Evolutionary conservation across 345 rosid species (phyloP), one percentile per base, ranked within the genome.

Genomic region (Lenwebbia sp.): DNA sequence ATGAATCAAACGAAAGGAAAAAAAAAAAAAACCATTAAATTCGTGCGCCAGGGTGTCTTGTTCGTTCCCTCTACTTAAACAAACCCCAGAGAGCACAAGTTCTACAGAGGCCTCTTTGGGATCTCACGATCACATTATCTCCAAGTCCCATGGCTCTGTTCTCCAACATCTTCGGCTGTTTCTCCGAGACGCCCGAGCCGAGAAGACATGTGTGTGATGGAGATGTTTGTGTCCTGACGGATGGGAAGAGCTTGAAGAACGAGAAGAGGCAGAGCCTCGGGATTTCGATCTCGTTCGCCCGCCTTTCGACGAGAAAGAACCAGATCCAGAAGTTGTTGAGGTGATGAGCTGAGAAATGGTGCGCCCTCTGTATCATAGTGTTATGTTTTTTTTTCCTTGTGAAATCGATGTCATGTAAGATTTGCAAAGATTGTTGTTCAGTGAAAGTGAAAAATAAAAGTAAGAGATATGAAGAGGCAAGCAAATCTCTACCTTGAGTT

Each of bases 151-250:
- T 90, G 92, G 86, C 93, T 56, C 85, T 88, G 54, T 83, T 90
- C 83, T 85, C 90, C 19, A 89, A 85, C 85, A 62, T 91, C 83
- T 89, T 90, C 82, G n/a, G 91, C 15, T 93, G 92, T 83, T 90
- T 91, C 40, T 28, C 86, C 14, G 90, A 90, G 12, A 23, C 92
- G 3, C 28, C 87, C 33, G 49, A 82, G 57, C 70, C 87, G 22
- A 89, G 86, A 54, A 50, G 52, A 10, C 86, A 87, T 41, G 86
- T 90, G 2, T 93, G 94, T 84, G 50, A 90, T 28, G 93, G 93
- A 3, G 93, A 91, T 49, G 90, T 87, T 33, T 93, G 94, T 47
- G 87, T 88, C 37, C 87, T 90, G 13, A 84, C 57, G 8, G 84
- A 82, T 26, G 30, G 28, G 82, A 89, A 83, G 57, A 74, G 49